Conservation (phyloP, 1,284 basidiomycete species). For the Heterobasidion irregulare region DNA sequence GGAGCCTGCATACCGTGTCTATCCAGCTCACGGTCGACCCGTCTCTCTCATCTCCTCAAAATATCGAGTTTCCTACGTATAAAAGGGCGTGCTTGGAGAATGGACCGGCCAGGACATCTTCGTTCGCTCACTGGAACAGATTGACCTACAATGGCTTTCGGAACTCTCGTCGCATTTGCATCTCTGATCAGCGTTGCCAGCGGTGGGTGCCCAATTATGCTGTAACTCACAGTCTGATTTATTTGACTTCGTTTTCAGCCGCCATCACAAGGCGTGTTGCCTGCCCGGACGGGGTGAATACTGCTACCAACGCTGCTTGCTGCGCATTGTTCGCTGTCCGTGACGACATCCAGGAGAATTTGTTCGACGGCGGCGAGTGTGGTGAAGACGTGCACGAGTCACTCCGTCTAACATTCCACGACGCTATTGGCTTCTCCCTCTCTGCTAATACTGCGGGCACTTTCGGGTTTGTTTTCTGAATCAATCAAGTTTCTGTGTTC, state of each 20-base stretch:
- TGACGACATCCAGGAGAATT: constrained; percentile 29
- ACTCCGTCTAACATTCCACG: constrained; percentile 10
- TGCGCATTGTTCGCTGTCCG: constrained; percentile 30
- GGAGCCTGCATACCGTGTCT: too few species aligned
- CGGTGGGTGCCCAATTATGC: background rate
- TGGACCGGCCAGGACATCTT: background rate
- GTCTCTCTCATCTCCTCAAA: too few species aligned
- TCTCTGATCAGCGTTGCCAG: background rate
- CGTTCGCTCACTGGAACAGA: background rate
- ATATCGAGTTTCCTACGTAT: background rate
- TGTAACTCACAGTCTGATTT: too few species aligned
- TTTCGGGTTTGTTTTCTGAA: too few species aligned
- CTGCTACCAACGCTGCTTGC: constrained; percentile 24
- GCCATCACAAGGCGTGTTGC: background rate
- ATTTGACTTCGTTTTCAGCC: background rate
- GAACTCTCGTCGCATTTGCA: background rate
- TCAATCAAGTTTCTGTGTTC: too few species aligned
- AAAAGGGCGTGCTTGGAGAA: background rate
- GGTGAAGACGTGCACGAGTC: constrained; percentile 26
- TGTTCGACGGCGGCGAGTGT: constrained; percentile 32
- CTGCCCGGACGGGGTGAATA: constrained; percentile 26
- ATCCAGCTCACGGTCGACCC: too few species aligned
- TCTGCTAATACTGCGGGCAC: background rate
- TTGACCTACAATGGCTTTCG: background rate
- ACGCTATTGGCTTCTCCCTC: constrained; percentile 9